phyloP scores from a whole-genome alignment of 306 rosid genomes.

The Adenanthera pavonina region DNA sequence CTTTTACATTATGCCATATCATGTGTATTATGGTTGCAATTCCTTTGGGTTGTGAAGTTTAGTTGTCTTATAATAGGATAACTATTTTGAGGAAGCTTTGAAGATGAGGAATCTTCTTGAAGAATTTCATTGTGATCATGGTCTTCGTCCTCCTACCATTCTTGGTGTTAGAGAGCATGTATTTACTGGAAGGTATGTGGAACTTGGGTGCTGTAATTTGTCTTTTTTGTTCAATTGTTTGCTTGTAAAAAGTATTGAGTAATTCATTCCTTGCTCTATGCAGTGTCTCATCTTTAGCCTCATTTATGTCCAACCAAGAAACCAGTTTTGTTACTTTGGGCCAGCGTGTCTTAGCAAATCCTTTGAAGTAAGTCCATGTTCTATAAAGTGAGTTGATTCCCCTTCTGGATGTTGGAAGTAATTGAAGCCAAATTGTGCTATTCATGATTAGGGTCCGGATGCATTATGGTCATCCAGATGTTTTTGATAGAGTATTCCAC shows the following conservation, averaged over 20 bases:
- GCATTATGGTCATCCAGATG: constrained; percentile 99
- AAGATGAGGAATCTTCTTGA: constrained; percentile 98
- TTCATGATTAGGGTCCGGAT: constrained; percentile 75
- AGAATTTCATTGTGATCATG: constrained; percentile 82
- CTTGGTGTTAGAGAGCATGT: constrained; percentile 97
- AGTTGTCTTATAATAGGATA: constrained; percentile 44
- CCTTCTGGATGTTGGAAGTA: constrained; percentile 29
- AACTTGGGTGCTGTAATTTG: constrained; percentile 7
- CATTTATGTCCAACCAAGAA: constrained; percentile 93
- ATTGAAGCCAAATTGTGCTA: not conserved
- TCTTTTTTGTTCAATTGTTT: constrained; percentile 2
- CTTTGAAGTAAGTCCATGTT: constrained; percentile 76
- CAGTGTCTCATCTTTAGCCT: constrained; percentile 96
- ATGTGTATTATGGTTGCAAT: constrained; percentile 9
- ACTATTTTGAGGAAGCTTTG: constrained; percentile 69
- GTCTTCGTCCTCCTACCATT: constrained; percentile 80
- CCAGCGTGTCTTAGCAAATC: constrained; percentile 94
- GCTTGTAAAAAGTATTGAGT: not conserved
- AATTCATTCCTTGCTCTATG: constrained; percentile 31
- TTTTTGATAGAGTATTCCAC: constrained; percentile 92
- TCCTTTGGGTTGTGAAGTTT: constrained; percentile 33
- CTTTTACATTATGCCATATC: not conserved
- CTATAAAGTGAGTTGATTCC: constrained; percentile 25
- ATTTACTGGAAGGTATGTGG: constrained; percentile 83
- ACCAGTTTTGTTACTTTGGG: constrained; percentile 91